Evolutionary conservation across 1,139 yeast genomes (phyloP).

Genomic region (Debaryomyces robertsiae): DNA sequence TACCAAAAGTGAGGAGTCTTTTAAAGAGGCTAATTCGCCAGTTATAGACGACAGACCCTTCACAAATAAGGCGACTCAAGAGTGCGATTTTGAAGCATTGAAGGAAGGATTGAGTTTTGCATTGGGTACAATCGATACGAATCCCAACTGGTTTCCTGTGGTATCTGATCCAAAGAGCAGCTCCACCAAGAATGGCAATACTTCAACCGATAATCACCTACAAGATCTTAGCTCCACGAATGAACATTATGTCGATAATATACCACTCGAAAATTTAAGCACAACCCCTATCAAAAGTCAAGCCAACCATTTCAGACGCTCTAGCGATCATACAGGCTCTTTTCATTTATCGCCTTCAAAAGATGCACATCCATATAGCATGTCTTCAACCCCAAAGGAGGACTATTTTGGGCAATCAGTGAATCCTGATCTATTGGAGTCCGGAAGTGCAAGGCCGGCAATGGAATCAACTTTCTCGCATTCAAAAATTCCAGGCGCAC

Average conservation of each 20-base stretch:
- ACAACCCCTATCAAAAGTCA: neutral
- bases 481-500: slow-evolving; percentile 29
- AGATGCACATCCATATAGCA: neutral
- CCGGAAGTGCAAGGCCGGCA: slow-evolving; percentile 14
- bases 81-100: slow-evolving; percentile 36
- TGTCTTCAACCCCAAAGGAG: neutral
- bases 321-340: neutral
- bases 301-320: neutral
- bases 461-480: slow-evolving; percentile 19
- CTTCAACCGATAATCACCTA: slow-evolving; percentile 2
- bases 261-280: slow-evolving; percentile 22
- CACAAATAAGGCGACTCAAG: slow-evolving; percentile 30
- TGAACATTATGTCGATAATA: slow-evolving; percentile 23
- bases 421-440: slow-evolving; percentile 15
- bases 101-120: slow-evolving; percentile 42
- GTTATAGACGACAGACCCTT: slow-evolving; percentile 15
- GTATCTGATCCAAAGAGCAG: slow-evolving; percentile 7
- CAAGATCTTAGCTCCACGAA: neutral
- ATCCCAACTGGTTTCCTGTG: slow-evolving; percentile 38
- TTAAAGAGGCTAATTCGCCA: slow-evolving; percentile 2
- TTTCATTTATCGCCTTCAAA: slow-evolving; percentile 9
- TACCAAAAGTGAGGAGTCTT: neutral
- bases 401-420: neutral
- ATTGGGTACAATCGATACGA: slow-evolving; percentile 31
- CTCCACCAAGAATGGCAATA: slow-evolving; percentile 1